These are phyloP conservation scores for Aspergillus intermedius DNA, from an alignment of 2,329 filamentous ascomycete genomes.

Conservation along the genomic window DNA sequence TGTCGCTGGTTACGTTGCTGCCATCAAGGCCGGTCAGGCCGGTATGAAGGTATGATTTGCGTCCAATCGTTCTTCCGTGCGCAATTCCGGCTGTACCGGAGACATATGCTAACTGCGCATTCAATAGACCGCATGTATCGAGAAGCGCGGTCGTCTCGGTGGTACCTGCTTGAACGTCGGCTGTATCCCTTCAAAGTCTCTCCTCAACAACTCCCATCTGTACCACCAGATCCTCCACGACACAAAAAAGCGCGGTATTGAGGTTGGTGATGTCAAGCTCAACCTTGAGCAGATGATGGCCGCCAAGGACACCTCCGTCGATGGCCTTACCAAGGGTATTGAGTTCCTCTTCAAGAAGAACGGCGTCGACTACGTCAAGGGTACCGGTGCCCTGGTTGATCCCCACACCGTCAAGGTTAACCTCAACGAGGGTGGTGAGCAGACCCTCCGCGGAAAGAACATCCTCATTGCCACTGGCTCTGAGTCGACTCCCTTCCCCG, in stretches of 20 bases:
- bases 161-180: conserved; percentile 98
- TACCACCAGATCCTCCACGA: conserved; percentile 98
- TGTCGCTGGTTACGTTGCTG: conserved; percentile 96
- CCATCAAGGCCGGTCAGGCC: conserved; percentile 97
- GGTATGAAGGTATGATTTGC: conserved; percentile 70
- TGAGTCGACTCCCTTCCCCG: conserved; percentile 93
- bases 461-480: conserved; percentile 95
- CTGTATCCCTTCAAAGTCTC: conserved; percentile 98
- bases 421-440: conserved; percentile 85
- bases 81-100: conserved; percentile 5
- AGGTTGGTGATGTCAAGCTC: conserved; percentile 93
- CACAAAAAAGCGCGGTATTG: conserved; percentile 93
- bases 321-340: conserved; percentile 87
- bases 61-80: background rate
- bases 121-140: conserved; percentile 82
- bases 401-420: conserved; percentile 89
- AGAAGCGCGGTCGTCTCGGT: conserved; percentile 91
- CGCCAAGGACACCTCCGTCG: conserved; percentile 89
- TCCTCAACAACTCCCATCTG: conserved; percentile 98
- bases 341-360: conserved; percentile 99
- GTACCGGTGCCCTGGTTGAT: conserved; percentile 76
- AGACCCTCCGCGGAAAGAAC: conserved; percentile 83
- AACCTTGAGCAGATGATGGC: conserved; percentile 97
- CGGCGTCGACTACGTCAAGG: conserved; percentile 96
- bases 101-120: background rate